A percentile compares a stretch with the other conserved stretches of the same genome.
These are phyloP conservation scores for Melanogaster broomeanus DNA, from an alignment of 768 basidiomycete species.

Conservation along the genomic window DNA sequence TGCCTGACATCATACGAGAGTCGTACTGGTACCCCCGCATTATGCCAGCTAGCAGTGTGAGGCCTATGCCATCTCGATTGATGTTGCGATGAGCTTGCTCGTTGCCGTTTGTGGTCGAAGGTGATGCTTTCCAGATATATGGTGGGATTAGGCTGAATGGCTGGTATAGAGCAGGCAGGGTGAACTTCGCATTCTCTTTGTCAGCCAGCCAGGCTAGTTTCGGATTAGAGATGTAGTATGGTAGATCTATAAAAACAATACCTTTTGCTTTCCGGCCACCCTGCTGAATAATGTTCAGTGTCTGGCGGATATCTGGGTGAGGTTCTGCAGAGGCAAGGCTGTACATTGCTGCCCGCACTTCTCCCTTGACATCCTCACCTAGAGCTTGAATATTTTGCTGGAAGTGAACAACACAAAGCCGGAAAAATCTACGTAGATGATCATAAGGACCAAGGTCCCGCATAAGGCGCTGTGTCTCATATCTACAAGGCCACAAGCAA, in stretches of 20 bases:
- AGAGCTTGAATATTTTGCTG: background rate
- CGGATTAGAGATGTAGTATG: background rate
- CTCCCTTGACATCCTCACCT: rapidly evolving
- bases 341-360: background rate
- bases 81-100: constrained; percentile 8
- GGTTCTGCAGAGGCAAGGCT: constrained; percentile 2
- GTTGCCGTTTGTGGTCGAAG: constrained; percentile 12
- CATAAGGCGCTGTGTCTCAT: background rate
- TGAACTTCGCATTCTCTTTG: background rate
- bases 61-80: constrained; percentile 5
- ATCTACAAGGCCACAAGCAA: background rate
- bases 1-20: background rate
- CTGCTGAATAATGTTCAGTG: background rate
- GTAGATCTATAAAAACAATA: background rate
- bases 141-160: constrained; percentile 1
- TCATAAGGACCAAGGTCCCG: constrained; percentile 3
- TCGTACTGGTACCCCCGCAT: constrained; percentile 7
- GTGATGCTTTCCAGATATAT: constrained; percentile 1
- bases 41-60: constrained; percentile 5
- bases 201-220: constrained; percentile 1
- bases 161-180: background rate
- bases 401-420: background rate
- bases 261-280: background rate
- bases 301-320: background rate
- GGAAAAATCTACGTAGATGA: background rate